These are phyloP conservation scores for Myxozyma nipponensis DNA, from an alignment of 805 yeast genomes.

Conservation along the genomic window DNA sequence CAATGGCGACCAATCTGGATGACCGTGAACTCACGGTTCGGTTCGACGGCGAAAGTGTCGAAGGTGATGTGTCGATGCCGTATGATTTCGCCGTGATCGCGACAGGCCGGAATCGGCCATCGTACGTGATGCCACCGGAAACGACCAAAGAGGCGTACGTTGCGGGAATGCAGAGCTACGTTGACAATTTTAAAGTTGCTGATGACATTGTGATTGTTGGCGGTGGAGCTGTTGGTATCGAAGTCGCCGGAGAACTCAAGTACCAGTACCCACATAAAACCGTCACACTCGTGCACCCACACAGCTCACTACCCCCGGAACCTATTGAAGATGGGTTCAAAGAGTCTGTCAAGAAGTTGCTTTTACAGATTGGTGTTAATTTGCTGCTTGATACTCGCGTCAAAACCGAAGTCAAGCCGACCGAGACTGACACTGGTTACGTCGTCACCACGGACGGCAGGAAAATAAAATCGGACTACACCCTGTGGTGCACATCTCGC, in stretches of 20 bases:
- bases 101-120: slow-evolving; percentile 11
- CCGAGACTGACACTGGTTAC: slow-evolving; percentile 4
- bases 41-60: neutral
- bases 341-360: neutral
- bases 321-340: slow-evolving; percentile 3
- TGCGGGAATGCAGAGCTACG: neutral
- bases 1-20: neutral
- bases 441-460: neutral
- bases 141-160: neutral
- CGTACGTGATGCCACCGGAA: neutral
- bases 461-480: neutral
- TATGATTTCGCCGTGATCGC: slow-evolving; percentile 12
- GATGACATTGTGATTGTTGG: neutral
- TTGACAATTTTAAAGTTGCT: neutral
- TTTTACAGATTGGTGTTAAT: slow-evolving; percentile 10
- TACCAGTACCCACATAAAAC: neutral
- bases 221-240: neutral
- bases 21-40: neutral
- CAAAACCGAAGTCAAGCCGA: neutral
- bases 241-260: neutral
- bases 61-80: neutral
- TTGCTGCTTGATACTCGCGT: slow-evolving; percentile 10
- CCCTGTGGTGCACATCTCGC: slow-evolving; percentile 12
- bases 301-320: slow-evolving; percentile 13
- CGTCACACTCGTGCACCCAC: slow-evolving; percentile 4